Evolutionary conservation across 805 yeast species (phyloP).

Genomic region (Teunomyces kruisii): DNA sequence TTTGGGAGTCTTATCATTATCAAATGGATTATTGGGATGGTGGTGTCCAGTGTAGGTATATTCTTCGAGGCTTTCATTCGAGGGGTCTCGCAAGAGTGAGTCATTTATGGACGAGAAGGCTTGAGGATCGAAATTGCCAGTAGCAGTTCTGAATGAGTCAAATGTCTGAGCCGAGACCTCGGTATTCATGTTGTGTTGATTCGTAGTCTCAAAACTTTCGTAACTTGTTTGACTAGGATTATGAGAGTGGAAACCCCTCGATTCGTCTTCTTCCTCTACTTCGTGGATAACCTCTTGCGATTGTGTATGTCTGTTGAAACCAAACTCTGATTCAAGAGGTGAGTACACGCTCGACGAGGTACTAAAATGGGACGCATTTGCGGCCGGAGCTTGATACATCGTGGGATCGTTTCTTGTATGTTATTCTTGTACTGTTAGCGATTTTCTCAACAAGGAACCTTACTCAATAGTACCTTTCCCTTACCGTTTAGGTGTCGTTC

Average conservation of each 20-base stretch:
- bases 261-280: slow-evolving; percentile 17
- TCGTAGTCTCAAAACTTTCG: neutral
- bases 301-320: slow-evolving; percentile 7
- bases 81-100: slow-evolving; percentile 24
- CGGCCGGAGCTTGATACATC: slow-evolving; percentile 8
- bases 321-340: slow-evolving; percentile 20
- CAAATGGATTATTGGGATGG: slow-evolving; percentile 6
- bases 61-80: slow-evolving; percentile 5
- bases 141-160: slow-evolving; percentile 26
- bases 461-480: neutral
- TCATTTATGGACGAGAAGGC: slow-evolving; percentile 37
- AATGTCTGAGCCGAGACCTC: slow-evolving; percentile 25
- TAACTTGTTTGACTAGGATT: neutral
- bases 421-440: neutral
- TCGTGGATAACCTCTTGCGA: slow-evolving; percentile 10
- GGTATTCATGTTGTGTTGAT: slow-evolving; percentile 4
- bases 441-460: neutral
- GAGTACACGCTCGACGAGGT: slow-evolving; percentile 39
- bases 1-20: slow-evolving; percentile 34
- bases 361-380: slow-evolving; percentile 22
- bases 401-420: neutral
- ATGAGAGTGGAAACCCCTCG: slow-evolving; percentile 5
- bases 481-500: slow-evolving; percentile 2
- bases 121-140: slow-evolving; percentile 11
- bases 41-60: slow-evolving; percentile 1